Conservation (phyloP, 192 early-diverging fungal species). For the Rhizoclosmatium globosum region DNA sequence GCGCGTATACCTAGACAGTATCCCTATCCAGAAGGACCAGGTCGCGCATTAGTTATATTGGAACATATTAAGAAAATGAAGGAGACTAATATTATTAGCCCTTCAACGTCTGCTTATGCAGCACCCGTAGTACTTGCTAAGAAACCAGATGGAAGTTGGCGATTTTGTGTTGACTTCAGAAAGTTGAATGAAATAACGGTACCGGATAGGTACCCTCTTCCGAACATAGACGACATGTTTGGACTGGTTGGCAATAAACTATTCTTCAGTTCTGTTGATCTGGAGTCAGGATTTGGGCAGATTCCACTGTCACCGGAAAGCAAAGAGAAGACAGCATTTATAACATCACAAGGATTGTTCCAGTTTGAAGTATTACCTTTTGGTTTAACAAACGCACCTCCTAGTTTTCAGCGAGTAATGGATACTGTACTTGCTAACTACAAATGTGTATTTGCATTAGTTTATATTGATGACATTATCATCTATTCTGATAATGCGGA, state of each 20-base stretch:
- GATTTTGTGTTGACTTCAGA: slow-evolving; percentile 58
- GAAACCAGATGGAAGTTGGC: slow-evolving; percentile 58
- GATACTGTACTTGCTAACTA: slow-evolving; percentile 40
- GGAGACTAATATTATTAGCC: slow-evolving; percentile 44
- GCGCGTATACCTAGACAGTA: slow-evolving; percentile 3
- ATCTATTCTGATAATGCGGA: slow-evolving; percentile 45
- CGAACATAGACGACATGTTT: slow-evolving; percentile 57
- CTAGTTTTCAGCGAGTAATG: slow-evolving; percentile 49
- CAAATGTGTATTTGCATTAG: slow-evolving; percentile 35
- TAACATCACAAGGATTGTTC: slow-evolving; percentile 41
- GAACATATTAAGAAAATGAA: slow-evolving; percentile 35
- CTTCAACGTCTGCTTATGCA: slow-evolving; percentile 48
- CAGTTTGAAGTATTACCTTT: slow-evolving; percentile 54
- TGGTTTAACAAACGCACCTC: slow-evolving; percentile 50
- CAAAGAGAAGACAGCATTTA: slow-evolving; percentile 35
- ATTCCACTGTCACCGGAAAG: slow-evolving; percentile 26
- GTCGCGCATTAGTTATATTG: background rate
- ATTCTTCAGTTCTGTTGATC: slow-evolving; percentile 51
- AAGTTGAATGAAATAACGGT: slow-evolving; percentile 56
- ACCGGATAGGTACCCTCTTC: slow-evolving; percentile 58
- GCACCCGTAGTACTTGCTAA: slow-evolving; percentile 49
- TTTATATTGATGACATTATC: slow-evolving; percentile 58
- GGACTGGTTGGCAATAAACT: background rate
- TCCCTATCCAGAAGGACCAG: slow-evolving; percentile 28
- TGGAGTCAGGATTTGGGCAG: slow-evolving; percentile 51